phyloP scores from a whole-genome alignment of 352 stramenopile genomes.

The Phytophthora macrochlamydospora region DNA sequence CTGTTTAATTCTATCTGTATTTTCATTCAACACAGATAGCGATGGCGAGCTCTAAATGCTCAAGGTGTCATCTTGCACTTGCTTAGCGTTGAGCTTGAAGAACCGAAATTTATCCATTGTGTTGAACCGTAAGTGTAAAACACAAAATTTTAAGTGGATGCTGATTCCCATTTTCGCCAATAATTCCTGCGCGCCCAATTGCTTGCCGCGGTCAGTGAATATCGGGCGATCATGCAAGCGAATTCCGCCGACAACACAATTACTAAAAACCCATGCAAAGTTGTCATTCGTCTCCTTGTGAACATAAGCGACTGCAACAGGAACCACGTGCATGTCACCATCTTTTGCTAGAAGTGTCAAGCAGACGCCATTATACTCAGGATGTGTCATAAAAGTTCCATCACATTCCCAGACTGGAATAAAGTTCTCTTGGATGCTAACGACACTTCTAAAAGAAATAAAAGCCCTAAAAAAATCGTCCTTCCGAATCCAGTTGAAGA shows the following conservation, averaged over 20 bases:
- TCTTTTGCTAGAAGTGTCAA: constrained; percentile 7
- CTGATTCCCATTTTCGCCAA: background rate
- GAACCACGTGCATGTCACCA: constrained; percentile 9
- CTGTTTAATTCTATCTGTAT: background rate
- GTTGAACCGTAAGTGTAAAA: constrained; percentile 9
- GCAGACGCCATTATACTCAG: constrained; percentile 11
- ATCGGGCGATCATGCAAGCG: background rate
- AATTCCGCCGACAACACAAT: constrained; percentile 7
- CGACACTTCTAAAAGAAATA: background rate
- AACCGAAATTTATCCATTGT: constrained; percentile 15
- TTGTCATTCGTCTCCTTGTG: constrained; percentile 13
- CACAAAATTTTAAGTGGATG: constrained; percentile 11
- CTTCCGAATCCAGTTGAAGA: constrained; percentile 2
- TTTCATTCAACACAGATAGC: background rate
- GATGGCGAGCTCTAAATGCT: background rate
- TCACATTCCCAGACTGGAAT: constrained; percentile 16
- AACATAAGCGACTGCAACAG: constrained; percentile 1
- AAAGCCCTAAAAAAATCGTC: constrained; percentile 9
- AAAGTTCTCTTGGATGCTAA: background rate
- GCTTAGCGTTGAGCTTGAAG: constrained; percentile 1
- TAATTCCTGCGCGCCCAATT: background rate
- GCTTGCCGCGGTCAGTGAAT: constrained; percentile 10
- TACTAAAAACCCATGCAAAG: constrained; percentile 12
- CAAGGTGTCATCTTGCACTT: constrained; percentile 7
- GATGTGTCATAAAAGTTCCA: constrained; percentile 14